Conservation (phyloP, 495 filamentous ascomycete genomes). For the Podospora didyma region DNA sequence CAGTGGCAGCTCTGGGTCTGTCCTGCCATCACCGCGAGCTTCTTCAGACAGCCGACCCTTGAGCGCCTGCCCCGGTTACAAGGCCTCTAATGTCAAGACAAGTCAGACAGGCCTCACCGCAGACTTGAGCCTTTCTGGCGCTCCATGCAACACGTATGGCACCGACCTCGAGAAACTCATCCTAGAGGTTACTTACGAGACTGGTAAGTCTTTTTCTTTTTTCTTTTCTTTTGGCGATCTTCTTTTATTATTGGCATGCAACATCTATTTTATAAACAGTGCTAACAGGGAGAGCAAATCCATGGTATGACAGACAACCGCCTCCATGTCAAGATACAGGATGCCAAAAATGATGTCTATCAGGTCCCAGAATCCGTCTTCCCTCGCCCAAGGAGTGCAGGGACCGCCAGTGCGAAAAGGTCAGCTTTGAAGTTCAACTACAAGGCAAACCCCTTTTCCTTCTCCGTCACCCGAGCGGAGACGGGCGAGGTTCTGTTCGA, state of each 20-base stretch:
- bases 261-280: too few species aligned
- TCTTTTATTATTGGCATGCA: too few species aligned
- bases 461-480: slow-evolving; percentile 60
- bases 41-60: slow-evolving; percentile 12
- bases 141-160: slow-evolving; percentile 68
- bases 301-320: slow-evolving; percentile 60
- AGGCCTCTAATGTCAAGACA: slow-evolving; percentile 58
- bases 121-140: slow-evolving; percentile 62
- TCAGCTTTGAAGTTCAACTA: slow-evolving; percentile 63
- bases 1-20: slow-evolving; percentile 11
- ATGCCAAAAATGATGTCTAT: slow-evolving; percentile 69
- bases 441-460: slow-evolving; percentile 67
- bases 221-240: not conserved
- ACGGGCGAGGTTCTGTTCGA: slow-evolving; percentile 75
- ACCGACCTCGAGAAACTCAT: slow-evolving; percentile 62
- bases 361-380: slow-evolving; percentile 73
- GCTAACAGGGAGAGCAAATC: too few species aligned
- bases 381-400: slow-evolving; percentile 49
- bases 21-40: slow-evolving; percentile 1
- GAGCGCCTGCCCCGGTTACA: slow-evolving; percentile 66
- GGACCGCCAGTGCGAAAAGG: slow-evolving; percentile 18
- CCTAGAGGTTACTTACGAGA: slow-evolving; percentile 71
- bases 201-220: slow-evolving; percentile 45
- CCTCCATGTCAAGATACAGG: slow-evolving; percentile 80
- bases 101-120: slow-evolving; percentile 53